These are phyloP conservation scores for Jamesozyma piceae DNA, from an alignment of 805 yeast genomes.

Conservation along the genomic window DNA sequence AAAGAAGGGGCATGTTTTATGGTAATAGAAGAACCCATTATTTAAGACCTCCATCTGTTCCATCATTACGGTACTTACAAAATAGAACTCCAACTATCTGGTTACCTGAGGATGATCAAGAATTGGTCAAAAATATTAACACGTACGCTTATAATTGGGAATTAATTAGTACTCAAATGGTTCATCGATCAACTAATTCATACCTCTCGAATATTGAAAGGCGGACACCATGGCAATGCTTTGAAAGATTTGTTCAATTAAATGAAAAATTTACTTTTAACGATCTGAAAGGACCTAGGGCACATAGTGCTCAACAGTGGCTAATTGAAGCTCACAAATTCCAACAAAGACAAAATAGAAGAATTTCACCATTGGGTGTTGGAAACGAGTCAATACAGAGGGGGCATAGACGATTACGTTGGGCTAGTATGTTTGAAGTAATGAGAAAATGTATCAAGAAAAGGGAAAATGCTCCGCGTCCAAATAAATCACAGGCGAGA, in stretches of 20 bases:
- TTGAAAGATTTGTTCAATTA: slow-evolving; percentile 88
- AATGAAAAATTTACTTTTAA: slow-evolving; percentile 78
- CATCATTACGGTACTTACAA: slow-evolving; percentile 69
- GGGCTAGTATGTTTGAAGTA: slow-evolving; percentile 97
- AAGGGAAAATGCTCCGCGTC: slow-evolving; percentile 67
- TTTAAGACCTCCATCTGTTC: slow-evolving; percentile 86
- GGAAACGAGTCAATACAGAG: slow-evolving; percentile 86
- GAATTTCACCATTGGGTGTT: slow-evolving; percentile 90
- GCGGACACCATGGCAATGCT: slow-evolving; percentile 98
- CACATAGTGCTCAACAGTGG: slow-evolving; percentile 83
- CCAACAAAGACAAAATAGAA: slow-evolving; percentile 77
- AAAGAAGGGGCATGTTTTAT: slow-evolving; percentile 37
- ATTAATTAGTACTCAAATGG: slow-evolving; percentile 71
- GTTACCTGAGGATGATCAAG: slow-evolving; percentile 89
- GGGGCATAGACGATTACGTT: slow-evolving; percentile 81
- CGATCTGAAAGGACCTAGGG: slow-evolving; percentile 81
- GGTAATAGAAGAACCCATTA: slow-evolving; percentile 48
- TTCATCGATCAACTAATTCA: slow-evolving; percentile 53
- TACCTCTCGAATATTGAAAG: slow-evolving; percentile 86
- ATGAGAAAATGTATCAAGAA: slow-evolving; percentile 83
- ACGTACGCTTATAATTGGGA: slow-evolving; percentile 92
- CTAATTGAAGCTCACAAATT: slow-evolving; percentile 82
- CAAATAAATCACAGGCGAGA: slow-evolving; percentile 39
- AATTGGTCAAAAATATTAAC: slow-evolving; percentile 68
- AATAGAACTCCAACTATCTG: slow-evolving; percentile 87